Percentiles rank a stretch among this genome's conserved stretches.
Conservation (phyloP, 371 early-diverging fungal genomes). For the Phascolomyces articulosus region DNA sequence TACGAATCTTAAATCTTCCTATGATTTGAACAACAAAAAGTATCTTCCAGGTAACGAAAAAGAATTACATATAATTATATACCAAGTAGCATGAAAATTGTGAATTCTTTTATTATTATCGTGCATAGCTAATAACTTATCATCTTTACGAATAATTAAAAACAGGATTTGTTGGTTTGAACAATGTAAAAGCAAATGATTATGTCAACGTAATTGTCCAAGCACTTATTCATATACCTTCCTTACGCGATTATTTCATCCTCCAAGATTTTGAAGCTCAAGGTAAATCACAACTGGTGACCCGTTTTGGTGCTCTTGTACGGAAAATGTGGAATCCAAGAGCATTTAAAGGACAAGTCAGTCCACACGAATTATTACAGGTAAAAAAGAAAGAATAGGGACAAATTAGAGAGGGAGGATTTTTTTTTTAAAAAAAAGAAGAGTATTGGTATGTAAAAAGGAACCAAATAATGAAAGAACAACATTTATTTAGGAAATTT, state of each 20-base stretch:
- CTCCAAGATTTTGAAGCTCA: slow-evolving; percentile 62
- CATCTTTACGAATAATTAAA: not conserved
- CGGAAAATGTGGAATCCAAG: slow-evolving; percentile 95
- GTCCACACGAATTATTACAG: slow-evolving; percentile 95
- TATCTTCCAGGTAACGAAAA: slow-evolving; percentile 77
- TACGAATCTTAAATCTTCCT: slow-evolving; percentile 57
- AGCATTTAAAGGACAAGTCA: slow-evolving; percentile 95
- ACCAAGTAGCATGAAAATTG: too few species aligned
- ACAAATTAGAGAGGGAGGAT: too few species aligned
- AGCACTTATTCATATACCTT: slow-evolving; percentile 87
- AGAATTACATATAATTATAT: too few species aligned
- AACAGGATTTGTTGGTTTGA: slow-evolving; percentile 91
- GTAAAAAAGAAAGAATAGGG: slow-evolving; percentile 28
- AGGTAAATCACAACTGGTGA: slow-evolving; percentile 64
- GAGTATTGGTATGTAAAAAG: too few species aligned
- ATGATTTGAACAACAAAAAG: slow-evolving; percentile 86
- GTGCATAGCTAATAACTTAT: too few species aligned
- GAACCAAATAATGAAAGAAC: too few species aligned
- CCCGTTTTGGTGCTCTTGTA: slow-evolving; percentile 78
- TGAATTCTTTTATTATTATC: too few species aligned
- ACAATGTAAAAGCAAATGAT: slow-evolving; percentile 96
- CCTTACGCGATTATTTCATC: slow-evolving; percentile 87
- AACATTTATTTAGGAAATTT: slow-evolving; percentile 67
- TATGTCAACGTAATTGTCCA: slow-evolving; percentile 95
- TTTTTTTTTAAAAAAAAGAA: too few species aligned